A percentile compares a stretch with the other conserved stretches of the same genome.
Evolutionary conservation across 768 basidiomycete species (phyloP).

Genomic region (Tubosaeta sp.): DNA sequence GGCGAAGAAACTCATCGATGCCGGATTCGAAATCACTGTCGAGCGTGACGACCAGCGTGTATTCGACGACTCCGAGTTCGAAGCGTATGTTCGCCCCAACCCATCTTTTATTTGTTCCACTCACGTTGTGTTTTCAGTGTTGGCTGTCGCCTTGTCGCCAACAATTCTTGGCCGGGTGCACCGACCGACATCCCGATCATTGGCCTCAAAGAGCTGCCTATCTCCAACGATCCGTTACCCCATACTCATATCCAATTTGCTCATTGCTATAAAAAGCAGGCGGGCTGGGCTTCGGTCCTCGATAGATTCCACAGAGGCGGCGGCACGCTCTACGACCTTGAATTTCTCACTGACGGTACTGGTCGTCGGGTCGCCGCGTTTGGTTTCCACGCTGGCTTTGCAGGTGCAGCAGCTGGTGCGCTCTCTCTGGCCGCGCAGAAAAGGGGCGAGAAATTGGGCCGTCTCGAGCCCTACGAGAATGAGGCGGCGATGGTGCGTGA

Average conservation of each 20-base stretch:
- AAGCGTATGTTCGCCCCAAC: conserved; percentile 55
- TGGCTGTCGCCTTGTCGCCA: conserved; percentile 82
- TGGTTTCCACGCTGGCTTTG: conserved; percentile 97
- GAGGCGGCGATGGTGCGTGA: conserved; percentile 78
- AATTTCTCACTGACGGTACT: conserved; percentile 81
- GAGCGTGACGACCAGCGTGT: conserved; percentile 94
- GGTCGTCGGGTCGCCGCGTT: conserved; percentile 96
- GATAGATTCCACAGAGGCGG: conserved; percentile 79
- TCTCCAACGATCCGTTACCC: conserved; percentile 73
- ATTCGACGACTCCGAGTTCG: conserved; percentile 90
- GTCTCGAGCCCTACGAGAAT: conserved; percentile 75
- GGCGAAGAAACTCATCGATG: conserved; percentile 80
- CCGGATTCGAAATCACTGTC: conserved; percentile 86
- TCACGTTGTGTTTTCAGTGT: conserved; percentile 46
- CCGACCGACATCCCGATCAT: conserved; percentile 76
- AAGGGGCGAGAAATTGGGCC: conserved; percentile 56
- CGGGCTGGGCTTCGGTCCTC: conserved; percentile 85
- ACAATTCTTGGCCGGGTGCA: conserved; percentile 86
- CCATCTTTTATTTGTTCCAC: neutral
- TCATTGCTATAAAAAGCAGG: conserved; percentile 96
- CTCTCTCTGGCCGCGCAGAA: conserved; percentile 71
- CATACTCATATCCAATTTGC: conserved; percentile 99
- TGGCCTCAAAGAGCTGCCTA: conserved; percentile 94
- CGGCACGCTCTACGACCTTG: conserved; percentile 90
- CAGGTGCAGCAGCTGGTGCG: conserved; percentile 92